These are phyloP conservation scores for Capsicum baccatum DNA, from an alignment of 257 asterid species.

Conservation along the genomic window DNA sequence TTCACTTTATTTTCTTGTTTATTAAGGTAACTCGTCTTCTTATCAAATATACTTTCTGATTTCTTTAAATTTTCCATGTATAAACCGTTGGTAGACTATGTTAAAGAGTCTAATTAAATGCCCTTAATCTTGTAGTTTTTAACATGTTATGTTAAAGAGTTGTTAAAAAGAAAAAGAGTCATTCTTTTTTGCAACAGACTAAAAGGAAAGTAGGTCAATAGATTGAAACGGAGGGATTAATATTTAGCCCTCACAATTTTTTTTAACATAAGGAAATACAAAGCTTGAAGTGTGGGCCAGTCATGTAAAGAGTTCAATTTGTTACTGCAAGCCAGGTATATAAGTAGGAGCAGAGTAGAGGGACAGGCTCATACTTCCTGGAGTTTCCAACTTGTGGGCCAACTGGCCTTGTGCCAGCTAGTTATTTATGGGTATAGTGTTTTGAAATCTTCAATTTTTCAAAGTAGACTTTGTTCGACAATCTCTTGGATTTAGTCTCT, in stretches of 20 bases:
- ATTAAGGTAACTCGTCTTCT: no score
- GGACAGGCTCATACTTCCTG: not conserved
- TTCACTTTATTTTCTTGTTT: no score
- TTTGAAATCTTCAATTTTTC: not conserved
- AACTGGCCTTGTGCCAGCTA: slow-evolving; percentile 16
- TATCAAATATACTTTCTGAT: no score
- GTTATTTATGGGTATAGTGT: not conserved
- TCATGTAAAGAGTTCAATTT: not conserved
- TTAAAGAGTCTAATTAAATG: no score
- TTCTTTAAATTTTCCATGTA: no score
- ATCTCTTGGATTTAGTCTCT: not conserved
- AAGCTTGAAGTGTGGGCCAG: not conserved
- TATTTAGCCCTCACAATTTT: not conserved
- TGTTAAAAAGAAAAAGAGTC: no score
- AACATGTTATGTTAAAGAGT: no score
- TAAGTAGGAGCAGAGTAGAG: not conserved
- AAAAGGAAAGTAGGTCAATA: no score
- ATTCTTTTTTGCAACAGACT: no score
- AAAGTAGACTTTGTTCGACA: not conserved
- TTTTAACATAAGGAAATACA: not conserved
- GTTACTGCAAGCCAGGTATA: slow-evolving; percentile 17
- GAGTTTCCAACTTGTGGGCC: slow-evolving; percentile 16
- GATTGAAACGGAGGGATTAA: no score
- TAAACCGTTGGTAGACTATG: no score
- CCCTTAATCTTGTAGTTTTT: no score